Conservation (phyloP, 768 basidiomycete species). For the Lyophyllum decastes region DNA sequence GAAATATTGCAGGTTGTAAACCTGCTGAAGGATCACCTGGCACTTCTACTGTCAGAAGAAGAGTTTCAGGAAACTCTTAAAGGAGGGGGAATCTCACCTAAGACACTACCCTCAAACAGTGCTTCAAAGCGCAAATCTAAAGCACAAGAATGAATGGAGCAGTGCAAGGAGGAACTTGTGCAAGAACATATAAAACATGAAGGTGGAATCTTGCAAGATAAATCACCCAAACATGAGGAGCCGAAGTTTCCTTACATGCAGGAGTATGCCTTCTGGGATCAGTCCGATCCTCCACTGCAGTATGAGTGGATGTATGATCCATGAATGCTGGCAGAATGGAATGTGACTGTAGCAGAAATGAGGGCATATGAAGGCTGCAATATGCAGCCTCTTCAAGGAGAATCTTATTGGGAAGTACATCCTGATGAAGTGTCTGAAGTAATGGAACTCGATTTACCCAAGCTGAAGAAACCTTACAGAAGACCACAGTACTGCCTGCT, state of each 20-base stretch:
- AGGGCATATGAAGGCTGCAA: not conserved
- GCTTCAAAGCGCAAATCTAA: no score
- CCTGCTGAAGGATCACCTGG: not conserved
- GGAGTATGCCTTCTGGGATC: not conserved
- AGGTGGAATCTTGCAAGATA: no score
- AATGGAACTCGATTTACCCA: not conserved
- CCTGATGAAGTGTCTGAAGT: not conserved
- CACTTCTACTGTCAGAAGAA: not conserved
- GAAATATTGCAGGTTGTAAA: not conserved
- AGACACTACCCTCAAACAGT: no score
- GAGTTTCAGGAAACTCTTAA: slow-evolving; percentile 9
- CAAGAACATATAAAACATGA: no score
- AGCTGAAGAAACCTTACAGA: not conserved
- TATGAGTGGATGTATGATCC: not conserved
- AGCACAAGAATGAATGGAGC: no score
- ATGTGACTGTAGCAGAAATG: slow-evolving; percentile 14
- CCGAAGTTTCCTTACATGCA: not conserved
- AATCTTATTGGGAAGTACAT: not conserved
- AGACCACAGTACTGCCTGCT: not conserved
- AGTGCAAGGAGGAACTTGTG: no score
- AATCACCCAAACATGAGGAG: no score
- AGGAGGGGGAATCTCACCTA: not conserved
- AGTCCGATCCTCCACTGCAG: not conserved
- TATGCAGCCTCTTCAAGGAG: not conserved
- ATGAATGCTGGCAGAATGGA: slow-evolving; percentile 23